Evolutionary conservation across 2,329 filamentous ascomycete genomes (phyloP), one percentile per base, ranked within the genome.

Genomic region (Pseudogymnoascus sp.): DNA sequence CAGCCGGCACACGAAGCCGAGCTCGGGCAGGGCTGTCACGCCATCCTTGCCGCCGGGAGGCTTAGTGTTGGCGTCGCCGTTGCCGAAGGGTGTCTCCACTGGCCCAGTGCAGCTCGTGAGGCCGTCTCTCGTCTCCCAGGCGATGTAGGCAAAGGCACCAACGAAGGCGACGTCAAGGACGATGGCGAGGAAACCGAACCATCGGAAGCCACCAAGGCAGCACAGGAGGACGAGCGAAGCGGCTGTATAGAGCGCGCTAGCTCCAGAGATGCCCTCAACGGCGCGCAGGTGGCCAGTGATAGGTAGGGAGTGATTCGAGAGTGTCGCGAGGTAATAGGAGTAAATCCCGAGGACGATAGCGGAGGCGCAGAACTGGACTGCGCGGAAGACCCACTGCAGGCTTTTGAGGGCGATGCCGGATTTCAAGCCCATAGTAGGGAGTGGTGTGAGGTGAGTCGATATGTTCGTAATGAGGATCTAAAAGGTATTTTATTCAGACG

Each of bases 281-380:
- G 90, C 90, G 63, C 87, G 86, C 65, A 88, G 77, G 77, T 83
- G 88, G 68, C 76, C 84, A 17, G 82, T 79, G 68, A 93, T 92
- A 64, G 71, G 64, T 13, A 87, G 75, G 68, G 86, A 70, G 76
- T 91, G 85, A 70, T 88, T 84, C 66, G 83, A 74, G 13, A 93
- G 83, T 7, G 88, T 83, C 7, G 88, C 85, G 60, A 97, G 84
- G 81, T 92, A 96, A 81, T 96, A 96, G 60, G 87, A 88, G 80
- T 88, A 93, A 71, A 95, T 83, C 68, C 83, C 88, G 66, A 97
- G 83, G 65, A 93, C 83, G 68, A 96, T 81, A 64, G 82, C 85
- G 7, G 88, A 81, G 74, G 86, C 90, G 72, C 84, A 80, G 75
- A 96, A 88, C 71, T 91, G 85, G 63, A 96, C 77, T 67, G 82